Conservation (phyloP, 2,329 filamentous ascomycete species). For the Aspergillus transmontanensis region DNA sequence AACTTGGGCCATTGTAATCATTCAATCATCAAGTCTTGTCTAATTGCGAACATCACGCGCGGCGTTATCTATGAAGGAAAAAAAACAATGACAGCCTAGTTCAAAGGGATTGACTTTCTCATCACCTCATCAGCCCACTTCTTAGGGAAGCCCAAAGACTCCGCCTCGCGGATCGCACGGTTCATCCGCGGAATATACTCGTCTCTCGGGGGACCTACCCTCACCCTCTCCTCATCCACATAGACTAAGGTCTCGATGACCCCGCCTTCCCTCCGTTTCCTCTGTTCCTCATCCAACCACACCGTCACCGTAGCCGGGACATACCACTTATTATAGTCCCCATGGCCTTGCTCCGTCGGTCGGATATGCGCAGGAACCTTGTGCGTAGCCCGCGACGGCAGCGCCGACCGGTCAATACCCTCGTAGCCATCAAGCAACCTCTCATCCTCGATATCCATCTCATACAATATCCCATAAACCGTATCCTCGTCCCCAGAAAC, state of each 20-base stretch:
- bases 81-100: conserved; percentile 5
- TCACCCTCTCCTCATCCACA: conserved; percentile 44
- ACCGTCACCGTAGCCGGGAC: conserved; percentile 29
- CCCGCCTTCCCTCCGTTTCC: conserved; percentile 10
- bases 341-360: conserved; percentile 36
- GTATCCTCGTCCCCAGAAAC: conserved; percentile 28
- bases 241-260: conserved; percentile 40
- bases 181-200: conserved; percentile 49
- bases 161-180: conserved; percentile 43
- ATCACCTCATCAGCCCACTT: conserved; percentile 43
- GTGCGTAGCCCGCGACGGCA: conserved; percentile 2
- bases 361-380: conserved; percentile 21
- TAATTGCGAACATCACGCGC: not conserved
- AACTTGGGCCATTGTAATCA: not conserved
- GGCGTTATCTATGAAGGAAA: not conserved
- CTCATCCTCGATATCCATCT: conserved; percentile 42
- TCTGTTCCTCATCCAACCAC: conserved; percentile 33
- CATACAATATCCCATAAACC: conserved; percentile 46
- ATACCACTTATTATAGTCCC: conserved; percentile 44
- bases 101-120: conserved; percentile 38
- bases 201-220: conserved; percentile 32
- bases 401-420: conserved; percentile 32
- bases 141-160: conserved; percentile 36
- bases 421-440: conserved; percentile 42
- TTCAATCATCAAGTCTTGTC: not conserved